Percentiles rank a stretch among this genome's conserved stretches.
phyloP scores from a whole-genome alignment of 2,329 filamentous ascomycete genomes.

The Pseudogymnoascus sp. region DNA sequence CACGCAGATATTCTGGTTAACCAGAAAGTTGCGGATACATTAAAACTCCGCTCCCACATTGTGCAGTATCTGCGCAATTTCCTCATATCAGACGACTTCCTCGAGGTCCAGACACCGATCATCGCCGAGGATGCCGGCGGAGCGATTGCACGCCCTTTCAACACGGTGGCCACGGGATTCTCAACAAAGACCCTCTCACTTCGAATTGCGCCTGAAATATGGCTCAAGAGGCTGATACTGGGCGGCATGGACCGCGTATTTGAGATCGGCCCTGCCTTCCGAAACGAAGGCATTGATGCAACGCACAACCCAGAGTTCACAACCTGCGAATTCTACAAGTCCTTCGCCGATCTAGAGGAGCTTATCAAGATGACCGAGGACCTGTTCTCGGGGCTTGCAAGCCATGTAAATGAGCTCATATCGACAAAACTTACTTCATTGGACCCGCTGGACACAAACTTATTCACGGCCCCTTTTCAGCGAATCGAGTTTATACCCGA shows the following conservation, averaged over 20 bases:
- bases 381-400: slow-evolving; percentile 53
- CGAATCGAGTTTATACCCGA: slow-evolving; percentile 74
- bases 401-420: slow-evolving; percentile 40
- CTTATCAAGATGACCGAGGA: slow-evolving; percentile 69
- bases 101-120: slow-evolving; percentile 88
- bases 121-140: slow-evolving; percentile 77
- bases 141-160: slow-evolving; percentile 77
- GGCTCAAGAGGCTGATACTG: slow-evolving; percentile 84
- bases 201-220: slow-evolving; percentile 87
- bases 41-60: slow-evolving; percentile 66
- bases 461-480: slow-evolving; percentile 48
- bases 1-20: slow-evolving; percentile 84
- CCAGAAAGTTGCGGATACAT: slow-evolving; percentile 53
- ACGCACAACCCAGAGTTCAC: slow-evolving; percentile 98
- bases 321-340: slow-evolving; percentile 93
- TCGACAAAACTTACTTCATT: slow-evolving; percentile 38
- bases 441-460: slow-evolving; percentile 38
- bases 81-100: slow-evolving; percentile 62
- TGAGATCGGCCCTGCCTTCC: slow-evolving; percentile 85
- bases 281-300: slow-evolving; percentile 84
- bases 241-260: slow-evolving; percentile 84
- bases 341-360: slow-evolving; percentile 67
- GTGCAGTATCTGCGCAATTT: slow-evolving; percentile 66
- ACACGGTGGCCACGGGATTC: slow-evolving; percentile 70
- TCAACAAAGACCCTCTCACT: slow-evolving; percentile 62